Conservation (phyloP, 2,329 filamentous ascomycete genomes). For the Moelleriella libera region DNA sequence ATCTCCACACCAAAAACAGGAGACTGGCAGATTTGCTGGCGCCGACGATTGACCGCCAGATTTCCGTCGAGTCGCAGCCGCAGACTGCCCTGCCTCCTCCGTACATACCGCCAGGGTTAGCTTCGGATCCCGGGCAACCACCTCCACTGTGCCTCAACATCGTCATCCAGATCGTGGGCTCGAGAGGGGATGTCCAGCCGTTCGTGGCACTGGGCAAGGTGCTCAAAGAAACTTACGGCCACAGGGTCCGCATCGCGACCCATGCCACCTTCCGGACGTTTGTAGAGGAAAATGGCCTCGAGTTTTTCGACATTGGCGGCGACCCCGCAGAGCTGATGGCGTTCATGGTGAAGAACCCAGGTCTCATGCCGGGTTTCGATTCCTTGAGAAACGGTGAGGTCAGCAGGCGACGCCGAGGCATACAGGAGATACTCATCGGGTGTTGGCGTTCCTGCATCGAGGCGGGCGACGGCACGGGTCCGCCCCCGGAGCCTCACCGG, state of each 20-base stretch:
- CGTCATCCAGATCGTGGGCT: conserved; percentile 63
- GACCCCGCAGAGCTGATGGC: conserved; percentile 68
- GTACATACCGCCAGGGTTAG: conserved; percentile 61
- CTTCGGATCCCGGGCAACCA: conserved; percentile 43
- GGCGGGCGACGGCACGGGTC: conserved; percentile 51
- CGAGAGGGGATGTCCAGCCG: conserved; percentile 62
- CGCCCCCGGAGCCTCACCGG: conserved; percentile 29
- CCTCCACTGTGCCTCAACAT: conserved; percentile 50
- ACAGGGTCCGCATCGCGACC: conserved; percentile 61
- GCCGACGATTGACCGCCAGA: conserved; percentile 45
- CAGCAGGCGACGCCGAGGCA: conserved; percentile 56
- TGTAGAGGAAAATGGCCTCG: conserved; percentile 54
- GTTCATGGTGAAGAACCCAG: conserved; percentile 84
- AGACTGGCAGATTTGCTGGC: conserved; percentile 53
- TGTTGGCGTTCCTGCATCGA: conserved; percentile 82
- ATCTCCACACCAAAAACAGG: conserved; percentile 57
- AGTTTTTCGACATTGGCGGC: conserved; percentile 66
- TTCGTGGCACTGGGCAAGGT: conserved; percentile 57
- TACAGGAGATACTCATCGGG: conserved; percentile 66
- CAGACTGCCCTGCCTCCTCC: conserved; percentile 41
- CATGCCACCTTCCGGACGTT: conserved; percentile 55
- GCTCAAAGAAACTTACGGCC: conserved; percentile 49
- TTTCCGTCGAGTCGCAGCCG: conserved; percentile 33
- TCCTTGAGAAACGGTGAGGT: conserved; percentile 66
- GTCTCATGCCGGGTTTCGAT: conserved; percentile 71